Evolutionary conservation across 495 filamentous ascomycete species (phyloP).

Genomic region (Talaromyces ruber): DNA sequence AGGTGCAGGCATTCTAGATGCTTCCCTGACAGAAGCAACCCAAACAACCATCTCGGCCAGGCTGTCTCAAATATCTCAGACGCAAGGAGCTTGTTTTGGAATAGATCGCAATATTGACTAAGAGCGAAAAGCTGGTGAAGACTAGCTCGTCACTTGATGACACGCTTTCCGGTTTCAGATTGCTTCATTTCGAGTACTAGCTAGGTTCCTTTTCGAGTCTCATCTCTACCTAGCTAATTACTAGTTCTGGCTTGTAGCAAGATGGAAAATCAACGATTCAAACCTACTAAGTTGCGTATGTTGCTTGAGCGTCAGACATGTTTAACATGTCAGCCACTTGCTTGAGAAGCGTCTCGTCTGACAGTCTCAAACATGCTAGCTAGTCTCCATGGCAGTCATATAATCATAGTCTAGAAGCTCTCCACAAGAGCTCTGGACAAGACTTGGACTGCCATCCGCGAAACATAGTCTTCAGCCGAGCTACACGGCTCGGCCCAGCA

Average conservation of each 20-base stretch:
- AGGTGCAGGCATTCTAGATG: background rate
- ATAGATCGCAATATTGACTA: background rate
- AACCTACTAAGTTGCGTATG: background rate
- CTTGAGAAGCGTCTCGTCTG: background rate
- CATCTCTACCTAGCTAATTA: background rate
- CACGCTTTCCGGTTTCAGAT: background rate
- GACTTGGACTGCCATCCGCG: background rate
- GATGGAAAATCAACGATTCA: background rate
- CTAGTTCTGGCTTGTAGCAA: background rate
- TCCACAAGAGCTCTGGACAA: background rate
- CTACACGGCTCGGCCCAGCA: background rate
- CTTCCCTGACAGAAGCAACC: background rate
- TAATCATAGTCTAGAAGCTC: background rate
- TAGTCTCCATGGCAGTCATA: background rate
- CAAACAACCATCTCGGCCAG: background rate
- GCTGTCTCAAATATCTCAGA: background rate
- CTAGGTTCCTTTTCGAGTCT: background rate
- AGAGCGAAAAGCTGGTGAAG: background rate
- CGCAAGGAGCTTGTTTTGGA: background rate
- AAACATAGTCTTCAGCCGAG: background rate
- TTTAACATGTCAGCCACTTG: background rate
- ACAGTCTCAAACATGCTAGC: background rate
- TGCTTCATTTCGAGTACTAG: background rate
- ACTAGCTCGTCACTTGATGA: background rate
- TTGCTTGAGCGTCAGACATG: background rate